Base-by-base conservation (phyloP, 257 asterid genomes). In the Echium plantagineum region DNA sequence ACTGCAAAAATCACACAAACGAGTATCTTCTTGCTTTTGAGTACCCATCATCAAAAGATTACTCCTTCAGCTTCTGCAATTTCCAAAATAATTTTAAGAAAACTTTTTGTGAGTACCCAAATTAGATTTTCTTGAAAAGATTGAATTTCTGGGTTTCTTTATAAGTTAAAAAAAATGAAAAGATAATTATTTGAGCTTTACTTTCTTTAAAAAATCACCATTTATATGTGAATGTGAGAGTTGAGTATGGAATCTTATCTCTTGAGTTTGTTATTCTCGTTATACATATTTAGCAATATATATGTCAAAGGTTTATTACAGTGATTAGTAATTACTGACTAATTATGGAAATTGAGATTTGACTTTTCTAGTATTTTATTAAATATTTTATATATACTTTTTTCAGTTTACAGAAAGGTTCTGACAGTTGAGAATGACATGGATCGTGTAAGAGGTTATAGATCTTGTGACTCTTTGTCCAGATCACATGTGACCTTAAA, bases 1-100 rank as follows among this genome's bases (percentile, higher is more conserved):
- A 57, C 78, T 75, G 74, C 98, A 93, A 75, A 89, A 93, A 71
- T 83, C 97, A 76, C 98, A 93, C 6, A 68, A 72, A 15, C 83
- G 82, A 12, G 35, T 46, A 22, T 52, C 55, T 26, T 66, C 73
- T 18, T 46, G 21, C 17, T 7, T 15, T 21, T 16, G 8, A n/a
- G 47, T 21, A 5, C 58, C 24, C 66, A 61, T 26, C 20, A 15
- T 15, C 65, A 21, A 22, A 22, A 55, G 35, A n/a, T 26, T 10
- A 42, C 46, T 6, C 46, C 46, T 35, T 35, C 9, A 35, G 12
- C 46, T 9, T 31, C 10, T 35, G 1, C 46, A 35, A 35, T 3
- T 35, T 35, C 13, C 32, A 28, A 28, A 28, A 28, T 28, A 28
- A 28, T 28, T 28, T 28, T 2, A 1, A 28, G 32, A 28, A 28